These are phyloP conservation scores for Agarophyton chilense DNA, from an alignment of 23 red algal genomes.

Conservation along the genomic window DNA sequence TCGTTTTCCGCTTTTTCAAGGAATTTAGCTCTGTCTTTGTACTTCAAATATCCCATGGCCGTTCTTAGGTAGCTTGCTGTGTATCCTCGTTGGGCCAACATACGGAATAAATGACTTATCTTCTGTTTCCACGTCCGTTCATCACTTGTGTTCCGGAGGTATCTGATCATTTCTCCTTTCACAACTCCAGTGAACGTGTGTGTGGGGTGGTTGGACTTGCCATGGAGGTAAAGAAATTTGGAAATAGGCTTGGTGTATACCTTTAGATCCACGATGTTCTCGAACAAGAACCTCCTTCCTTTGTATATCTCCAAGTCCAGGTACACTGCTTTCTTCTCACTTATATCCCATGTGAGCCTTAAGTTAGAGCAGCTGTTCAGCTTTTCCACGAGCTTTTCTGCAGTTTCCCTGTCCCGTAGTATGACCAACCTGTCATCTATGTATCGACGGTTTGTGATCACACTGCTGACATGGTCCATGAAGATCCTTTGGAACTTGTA, in stretches of 20 bases:
- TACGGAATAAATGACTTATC: background rate
- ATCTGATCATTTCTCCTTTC: slow-evolving; percentile 12
- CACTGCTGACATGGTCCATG: background rate
- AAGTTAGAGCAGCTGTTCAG: slow-evolving; percentile 1
- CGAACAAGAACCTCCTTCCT: slow-evolving; percentile 1
- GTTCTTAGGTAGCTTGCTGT: background rate
- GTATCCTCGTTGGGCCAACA: slow-evolving; percentile 14
- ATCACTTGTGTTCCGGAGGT: slow-evolving; percentile 7
- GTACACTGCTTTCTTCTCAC: slow-evolving; percentile 19
- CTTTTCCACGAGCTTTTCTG: background rate
- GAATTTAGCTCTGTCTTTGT: too few relatives aligned
- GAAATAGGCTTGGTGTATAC: slow-evolving; percentile 5
- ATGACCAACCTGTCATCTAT: background rate
- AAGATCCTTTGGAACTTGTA: background rate
- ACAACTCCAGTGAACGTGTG: background rate
- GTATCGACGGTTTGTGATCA: background rate
- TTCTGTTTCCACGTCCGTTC: slow-evolving; percentile 3
- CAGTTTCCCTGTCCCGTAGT: background rate
- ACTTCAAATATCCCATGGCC: too few relatives aligned
- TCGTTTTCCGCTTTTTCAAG: too few relatives aligned
- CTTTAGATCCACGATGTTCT: background rate
- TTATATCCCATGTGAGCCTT: background rate
- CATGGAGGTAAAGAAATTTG: background rate
- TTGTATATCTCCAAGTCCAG: background rate
- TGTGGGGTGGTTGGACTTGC: slow-evolving; percentile 3